Evolutionary conservation across 2,329 filamentous ascomycete species (phyloP).

Genomic region (Aureobasidium melanogenum): DNA sequence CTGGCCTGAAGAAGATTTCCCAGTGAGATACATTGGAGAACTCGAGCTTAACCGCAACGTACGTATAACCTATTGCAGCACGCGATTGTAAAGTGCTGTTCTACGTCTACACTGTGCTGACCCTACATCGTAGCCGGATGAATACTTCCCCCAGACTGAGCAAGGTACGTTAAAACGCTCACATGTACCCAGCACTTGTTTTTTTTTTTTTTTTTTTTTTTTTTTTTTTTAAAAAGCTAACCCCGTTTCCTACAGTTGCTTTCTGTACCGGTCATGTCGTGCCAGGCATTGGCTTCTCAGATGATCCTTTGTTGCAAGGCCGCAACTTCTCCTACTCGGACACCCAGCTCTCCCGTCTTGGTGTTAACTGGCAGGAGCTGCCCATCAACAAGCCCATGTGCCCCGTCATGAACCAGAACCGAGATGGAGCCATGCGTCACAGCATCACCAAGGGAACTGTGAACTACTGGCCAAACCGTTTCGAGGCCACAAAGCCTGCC

Average conservation of each 20-base stretch:
- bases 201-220: too few species aligned
- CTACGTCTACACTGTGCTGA: neutral
- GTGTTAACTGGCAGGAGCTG: constrained; percentile 66
- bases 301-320: constrained; percentile 66
- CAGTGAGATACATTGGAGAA: constrained; percentile 69
- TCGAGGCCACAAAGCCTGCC: constrained; percentile 54
- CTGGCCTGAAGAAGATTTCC: constrained; percentile 71
- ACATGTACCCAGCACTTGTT: too few species aligned
- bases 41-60: constrained; percentile 70
- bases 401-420: constrained; percentile 66
- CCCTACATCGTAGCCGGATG: constrained; percentile 39
- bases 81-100: neutral
- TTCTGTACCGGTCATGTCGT: constrained; percentile 77
- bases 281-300: constrained; percentile 66
- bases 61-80: neutral
- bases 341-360: constrained; percentile 61
- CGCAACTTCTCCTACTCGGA: constrained; percentile 62
- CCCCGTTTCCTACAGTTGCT: constrained; percentile 38
- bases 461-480: constrained; percentile 75
- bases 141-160: constrained; percentile 76
- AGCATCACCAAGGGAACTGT: constrained; percentile 63
- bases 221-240: too few species aligned
- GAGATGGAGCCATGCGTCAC: constrained; percentile 65
- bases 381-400: constrained; percentile 70
- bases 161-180: constrained; percentile 37